Percentiles rank a stretch among this genome's conserved stretches.
Conservation (phyloP, 805 yeast species). For the Peterozyma xylosa region DNA sequence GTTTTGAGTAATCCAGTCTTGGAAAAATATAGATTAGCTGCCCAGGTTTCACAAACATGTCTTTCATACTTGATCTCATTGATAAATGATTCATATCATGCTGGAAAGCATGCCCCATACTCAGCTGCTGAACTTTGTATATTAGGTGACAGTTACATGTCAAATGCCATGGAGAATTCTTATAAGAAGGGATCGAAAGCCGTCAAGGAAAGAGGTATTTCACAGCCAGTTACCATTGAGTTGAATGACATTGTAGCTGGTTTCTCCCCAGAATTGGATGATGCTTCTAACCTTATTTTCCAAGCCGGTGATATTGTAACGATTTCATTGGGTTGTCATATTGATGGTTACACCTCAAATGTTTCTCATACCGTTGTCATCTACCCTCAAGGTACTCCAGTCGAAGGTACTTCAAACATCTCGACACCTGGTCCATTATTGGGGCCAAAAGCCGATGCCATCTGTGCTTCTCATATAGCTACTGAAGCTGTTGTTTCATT, state of each 20-base stretch:
- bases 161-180: constrained; percentile 47
- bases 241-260: constrained; percentile 73
- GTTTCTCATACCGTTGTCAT: constrained; percentile 83
- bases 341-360: constrained; percentile 91
- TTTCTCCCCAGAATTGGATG: constrained; percentile 81
- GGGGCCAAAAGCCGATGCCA: constrained; percentile 83
- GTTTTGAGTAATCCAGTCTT: constrained; percentile 51
- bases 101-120: constrained; percentile 36
- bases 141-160: constrained; percentile 70
- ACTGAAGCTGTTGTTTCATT: constrained; percentile 77
- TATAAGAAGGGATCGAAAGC: constrained; percentile 44
- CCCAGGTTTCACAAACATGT: constrained; percentile 81
- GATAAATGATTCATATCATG: constrained; percentile 71
- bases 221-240: constrained; percentile 86
- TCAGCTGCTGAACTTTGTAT: constrained; percentile 70
- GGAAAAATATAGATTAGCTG: constrained; percentile 84
- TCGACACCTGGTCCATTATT: constrained; percentile 70
- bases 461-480: constrained; percentile 85
- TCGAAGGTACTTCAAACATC: constrained; percentile 18
- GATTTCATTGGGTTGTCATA: constrained; percentile 79
- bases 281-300: constrained; percentile 37
- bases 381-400: constrained; percentile 46
- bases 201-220: constrained; percentile 84
- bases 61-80: constrained; percentile 56
- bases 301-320: constrained; percentile 81